Base-by-base conservation (phyloP, 2,329 filamentous ascomycete genomes). In the Pezicula rhizophila region DNA sequence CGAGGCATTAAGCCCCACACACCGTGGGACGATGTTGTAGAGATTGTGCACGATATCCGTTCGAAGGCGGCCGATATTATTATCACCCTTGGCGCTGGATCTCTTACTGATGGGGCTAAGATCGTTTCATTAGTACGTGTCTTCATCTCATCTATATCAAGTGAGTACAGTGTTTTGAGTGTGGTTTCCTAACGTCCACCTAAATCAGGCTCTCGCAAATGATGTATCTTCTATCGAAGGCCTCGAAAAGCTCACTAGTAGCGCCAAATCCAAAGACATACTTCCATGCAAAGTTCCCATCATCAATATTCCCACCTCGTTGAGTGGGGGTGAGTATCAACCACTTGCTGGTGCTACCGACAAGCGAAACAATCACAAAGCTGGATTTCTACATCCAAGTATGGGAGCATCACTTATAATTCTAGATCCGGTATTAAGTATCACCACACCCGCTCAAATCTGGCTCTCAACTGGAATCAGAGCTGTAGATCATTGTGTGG, bases 401-500 rank as follows among this genome's bases (percentile, higher is more conserved):
- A 66, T 68, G 26, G 71, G 73, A 0, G 70, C 78, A 0, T 61
- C 70, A 4, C 68, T 84, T 3, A 68, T 82, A 5, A 75, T 84
- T 34, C 71, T 81, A 2, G 79, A 82, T 49, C 75, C 79, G 2
- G 64, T 68, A 12, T 65, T 83, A 1, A 70, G 69, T 14, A 60
- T 66, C 2, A 74, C 73, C 0, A 82, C 78, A 0, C 79, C 79
- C 0, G 64, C 67, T 1, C 64, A 65, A 17, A 67, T 80, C 17
- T 84, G 79, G 79, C 64, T 82, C 1, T 76, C 73, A 39, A 79
- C 77, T 0, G 80, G 80, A 0, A 68, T 82, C 7, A 68, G 78
- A 8, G 71, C 74, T 0, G 69, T 82, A 0, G 78, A 82, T 54
- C 78, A 81, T 57, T 80, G 77, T 48, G 71, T 82, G 4, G 78